Evolutionary conservation across 2,329 filamentous ascomycete genomes (phyloP).

Genomic region (Diaporthe citriasiana): DNA sequence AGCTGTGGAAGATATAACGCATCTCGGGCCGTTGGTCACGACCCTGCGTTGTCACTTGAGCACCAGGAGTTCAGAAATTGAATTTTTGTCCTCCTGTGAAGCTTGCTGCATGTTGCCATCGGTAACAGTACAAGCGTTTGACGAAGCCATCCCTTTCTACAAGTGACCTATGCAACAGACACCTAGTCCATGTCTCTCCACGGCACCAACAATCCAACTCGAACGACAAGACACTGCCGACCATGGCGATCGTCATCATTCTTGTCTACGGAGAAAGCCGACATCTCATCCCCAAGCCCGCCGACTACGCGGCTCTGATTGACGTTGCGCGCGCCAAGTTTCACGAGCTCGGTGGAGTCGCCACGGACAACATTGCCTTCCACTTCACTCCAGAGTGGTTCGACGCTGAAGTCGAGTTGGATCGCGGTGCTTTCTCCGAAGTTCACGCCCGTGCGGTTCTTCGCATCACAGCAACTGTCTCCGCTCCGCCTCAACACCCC

Average conservation of each 20-base stretch:
- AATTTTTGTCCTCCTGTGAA: not conserved
- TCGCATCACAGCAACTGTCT: not conserved
- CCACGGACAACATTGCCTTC: not conserved
- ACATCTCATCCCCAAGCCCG: not conserved
- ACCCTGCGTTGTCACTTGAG: not conserved
- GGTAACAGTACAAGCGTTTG: not conserved
- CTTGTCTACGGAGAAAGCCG: not conserved
- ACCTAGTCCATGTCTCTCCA: not conserved
- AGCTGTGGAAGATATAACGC: not conserved
- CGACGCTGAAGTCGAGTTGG: not conserved
- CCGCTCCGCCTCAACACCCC: not conserved
- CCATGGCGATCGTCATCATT: not conserved
- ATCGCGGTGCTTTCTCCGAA: not conserved
- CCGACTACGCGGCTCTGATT: not conserved
- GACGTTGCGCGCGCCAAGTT: not conserved
- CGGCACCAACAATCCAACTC: not conserved
- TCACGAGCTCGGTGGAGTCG: accelerated
- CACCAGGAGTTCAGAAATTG: not conserved
- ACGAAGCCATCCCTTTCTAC: not conserved
- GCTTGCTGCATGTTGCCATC: not conserved
- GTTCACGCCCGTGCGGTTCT: not conserved
- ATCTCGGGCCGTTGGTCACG: not conserved
- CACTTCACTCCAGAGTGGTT: slow-evolving; percentile 5
- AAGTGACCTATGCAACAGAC: not conserved
- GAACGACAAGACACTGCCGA: not conserved